phyloP scores from a whole-genome alignment of 371 early-diverging fungal species.

The Mucor irregularis region DNA sequence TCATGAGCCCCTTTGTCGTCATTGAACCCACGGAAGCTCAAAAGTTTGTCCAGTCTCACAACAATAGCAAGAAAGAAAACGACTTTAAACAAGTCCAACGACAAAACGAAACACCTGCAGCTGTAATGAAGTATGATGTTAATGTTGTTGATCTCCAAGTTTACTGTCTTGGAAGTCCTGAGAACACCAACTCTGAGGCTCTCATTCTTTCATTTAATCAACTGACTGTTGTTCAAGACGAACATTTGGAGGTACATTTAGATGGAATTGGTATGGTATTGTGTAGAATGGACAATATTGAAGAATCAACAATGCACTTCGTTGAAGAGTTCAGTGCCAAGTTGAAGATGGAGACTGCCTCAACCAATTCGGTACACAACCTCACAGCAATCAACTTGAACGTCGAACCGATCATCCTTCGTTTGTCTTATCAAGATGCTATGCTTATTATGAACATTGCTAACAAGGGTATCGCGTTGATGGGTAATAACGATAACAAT shows the following conservation, averaged over 20 bases:
- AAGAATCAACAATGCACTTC: constrained; percentile 75
- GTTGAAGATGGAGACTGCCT: constrained; percentile 61
- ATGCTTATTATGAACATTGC: constrained; percentile 79
- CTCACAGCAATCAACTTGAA: constrained; percentile 62
- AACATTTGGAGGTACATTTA: constrained; percentile 61
- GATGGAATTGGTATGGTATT: constrained; percentile 85
- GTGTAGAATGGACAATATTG: constrained; percentile 82
- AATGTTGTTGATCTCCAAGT: constrained; percentile 83
- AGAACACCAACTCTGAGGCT: constrained; percentile 74
- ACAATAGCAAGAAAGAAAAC: constrained; percentile 7
- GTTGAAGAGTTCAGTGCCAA: constrained; percentile 82
- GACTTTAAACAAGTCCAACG: constrained; percentile 11
- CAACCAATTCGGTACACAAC: constrained; percentile 51
- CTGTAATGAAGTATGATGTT: constrained; percentile 55
- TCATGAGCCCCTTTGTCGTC: constrained; percentile 58
- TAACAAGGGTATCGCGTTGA: constrained; percentile 69
- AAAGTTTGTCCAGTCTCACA: constrained; percentile 40
- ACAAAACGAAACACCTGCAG: constrained; percentile 4
- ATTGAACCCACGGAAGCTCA: constrained; percentile 43
- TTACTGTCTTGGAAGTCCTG: constrained; percentile 80
- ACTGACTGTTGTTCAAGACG: constrained; percentile 69
- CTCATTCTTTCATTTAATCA: constrained; percentile 82
- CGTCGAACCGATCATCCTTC: constrained; percentile 64
- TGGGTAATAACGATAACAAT: constrained; percentile 25
- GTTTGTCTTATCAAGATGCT: constrained; percentile 83